Base-by-base conservation (phyloP, 192 early-diverging fungal species). In the Oehlia diaphana region DNA sequence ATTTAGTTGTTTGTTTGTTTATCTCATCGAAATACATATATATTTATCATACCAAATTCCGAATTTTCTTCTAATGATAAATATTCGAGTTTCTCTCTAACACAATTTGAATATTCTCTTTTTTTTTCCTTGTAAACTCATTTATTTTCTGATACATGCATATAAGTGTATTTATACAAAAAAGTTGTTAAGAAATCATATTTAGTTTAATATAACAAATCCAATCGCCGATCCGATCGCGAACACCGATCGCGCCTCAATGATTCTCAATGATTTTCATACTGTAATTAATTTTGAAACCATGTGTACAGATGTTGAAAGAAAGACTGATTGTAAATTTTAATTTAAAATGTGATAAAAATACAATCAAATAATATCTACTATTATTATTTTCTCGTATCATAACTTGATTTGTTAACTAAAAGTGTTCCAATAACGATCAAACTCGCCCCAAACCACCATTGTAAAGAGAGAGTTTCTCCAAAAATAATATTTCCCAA, bases 361-460 rank as follows among this genome's bases (percentile, higher is more conserved):
- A 37, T 37, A 42, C 39, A 42, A 42, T 42, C 0, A 42, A 42
- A 42, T 6, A 42, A 66, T 66, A 14, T 66, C 23, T 9, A 8
- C 9, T 67, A 31, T 31, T 33, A 5, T 67, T 67, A 9, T 19
- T 67, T 67, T 67, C 14, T 31, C 7, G 3, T 19, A 67, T 16
- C 28, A 19, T 26, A 6, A 66, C 8, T 66, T 16, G 64, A 66
- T 33, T 14, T 65, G 28, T 74, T 76, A n/a, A 76, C 61, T 63
- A 76, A 63, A 4, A 89, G 87, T 3, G 90, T 91, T 12, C 94
- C 94, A 2, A 86, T 62, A 7, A 95, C 77, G 58, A 97, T 94
- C 39, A 95, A 86, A 63, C 89, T 88, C 1, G 92, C 92, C 19
- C 96, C 96, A 63, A 88, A 81, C 95, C 95, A 97, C 96, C 96